Conservation (phyloP, 2,329 filamentous ascomycete species). For the Chaetothyriales sp. region DNA sequence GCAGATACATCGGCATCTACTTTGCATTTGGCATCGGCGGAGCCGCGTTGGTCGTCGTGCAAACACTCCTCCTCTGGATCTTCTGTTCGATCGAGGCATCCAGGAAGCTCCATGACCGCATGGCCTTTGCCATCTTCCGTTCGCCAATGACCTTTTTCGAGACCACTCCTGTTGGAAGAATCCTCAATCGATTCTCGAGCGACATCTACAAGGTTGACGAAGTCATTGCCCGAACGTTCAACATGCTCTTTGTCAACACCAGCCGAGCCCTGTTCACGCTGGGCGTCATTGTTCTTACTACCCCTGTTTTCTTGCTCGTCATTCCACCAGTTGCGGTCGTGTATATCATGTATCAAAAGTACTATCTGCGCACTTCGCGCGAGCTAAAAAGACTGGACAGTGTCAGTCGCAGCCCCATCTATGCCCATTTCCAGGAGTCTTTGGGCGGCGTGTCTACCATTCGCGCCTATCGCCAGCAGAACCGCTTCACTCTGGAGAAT, state of each 20-base stretch:
- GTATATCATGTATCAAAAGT: constrained; percentile 89
- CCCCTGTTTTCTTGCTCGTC: constrained; percentile 63
- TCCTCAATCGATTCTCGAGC: constrained; percentile 87
- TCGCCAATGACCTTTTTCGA: constrained; percentile 99
- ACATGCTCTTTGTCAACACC: constrained; percentile 77
- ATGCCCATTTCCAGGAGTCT: constrained; percentile 95
- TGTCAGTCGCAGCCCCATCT: constrained; percentile 88
- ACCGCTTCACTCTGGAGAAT: constrained; percentile 79
- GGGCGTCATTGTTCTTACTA: constrained; percentile 65
- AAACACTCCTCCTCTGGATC: constrained; percentile 87
- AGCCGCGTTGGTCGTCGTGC: constrained; percentile 68
- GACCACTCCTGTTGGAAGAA: constrained; percentile 88
- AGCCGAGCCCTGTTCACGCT: constrained; percentile 70
- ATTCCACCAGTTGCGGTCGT: constrained; percentile 66
- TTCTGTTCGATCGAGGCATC: constrained; percentile 99
- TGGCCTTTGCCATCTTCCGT: constrained; percentile 94
- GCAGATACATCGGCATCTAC: constrained; percentile 88
- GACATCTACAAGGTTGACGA: constrained; percentile 61
- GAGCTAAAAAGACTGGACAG: constrained; percentile 94
- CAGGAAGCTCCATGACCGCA: constrained; percentile 86
- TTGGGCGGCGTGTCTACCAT: constrained; percentile 90
- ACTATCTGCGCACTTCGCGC: constrained; percentile 89
- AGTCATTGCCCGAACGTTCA: constrained; percentile 89
- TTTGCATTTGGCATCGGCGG: constrained; percentile 86
- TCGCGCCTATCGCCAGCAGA: constrained; percentile 79